These are phyloP conservation scores for Kodamaea alishanica DNA, from an alignment of 1,139 yeast genomes.

Conservation along the genomic window DNA sequence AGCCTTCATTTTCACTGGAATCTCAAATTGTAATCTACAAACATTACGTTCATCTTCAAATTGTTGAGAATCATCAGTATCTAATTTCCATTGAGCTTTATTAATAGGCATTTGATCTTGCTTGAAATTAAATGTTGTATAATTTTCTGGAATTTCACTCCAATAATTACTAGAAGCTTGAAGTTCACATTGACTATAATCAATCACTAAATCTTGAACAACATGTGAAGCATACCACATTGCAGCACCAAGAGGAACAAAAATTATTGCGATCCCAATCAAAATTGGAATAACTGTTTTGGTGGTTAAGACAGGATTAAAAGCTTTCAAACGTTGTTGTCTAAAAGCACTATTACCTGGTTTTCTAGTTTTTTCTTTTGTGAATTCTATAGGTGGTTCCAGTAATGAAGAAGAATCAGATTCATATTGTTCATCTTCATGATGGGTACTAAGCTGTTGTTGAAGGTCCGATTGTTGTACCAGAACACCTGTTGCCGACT, in stretches of 20 bases:
- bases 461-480: not conserved
- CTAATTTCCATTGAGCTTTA: conserved; percentile 68
- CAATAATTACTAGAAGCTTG: conserved; percentile 53
- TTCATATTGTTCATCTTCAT: conserved; percentile 29
- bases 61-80: conserved; percentile 44
- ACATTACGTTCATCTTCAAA: conserved; percentile 57
- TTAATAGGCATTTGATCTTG: conserved; percentile 9
- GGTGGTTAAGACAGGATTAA: conserved; percentile 84
- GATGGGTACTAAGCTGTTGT: conserved; percentile 1
- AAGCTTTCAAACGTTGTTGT: conserved; percentile 56
- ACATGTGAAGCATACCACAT: conserved; percentile 76
- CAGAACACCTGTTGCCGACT: not conserved
- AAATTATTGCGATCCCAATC: conserved; percentile 69
- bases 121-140: conserved; percentile 53
- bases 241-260: conserved; percentile 90
- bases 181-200: conserved; percentile 70
- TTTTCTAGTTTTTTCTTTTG: conserved; percentile 43
- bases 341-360: conserved; percentile 64
- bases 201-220: conserved; percentile 76
- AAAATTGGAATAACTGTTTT: conserved; percentile 82
- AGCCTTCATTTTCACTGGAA: conserved; percentile 70
- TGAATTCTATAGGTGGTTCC: conserved; percentile 17
- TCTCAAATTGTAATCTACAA: conserved; percentile 75
- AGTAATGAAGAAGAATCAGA: conserved; percentile 27
- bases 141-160: conserved; percentile 59